Evolutionary conservation across 2,329 filamentous ascomycete genomes (phyloP), one percentile per base, ranked within the genome.

Genomic region (Fusarium nematophilum): DNA sequence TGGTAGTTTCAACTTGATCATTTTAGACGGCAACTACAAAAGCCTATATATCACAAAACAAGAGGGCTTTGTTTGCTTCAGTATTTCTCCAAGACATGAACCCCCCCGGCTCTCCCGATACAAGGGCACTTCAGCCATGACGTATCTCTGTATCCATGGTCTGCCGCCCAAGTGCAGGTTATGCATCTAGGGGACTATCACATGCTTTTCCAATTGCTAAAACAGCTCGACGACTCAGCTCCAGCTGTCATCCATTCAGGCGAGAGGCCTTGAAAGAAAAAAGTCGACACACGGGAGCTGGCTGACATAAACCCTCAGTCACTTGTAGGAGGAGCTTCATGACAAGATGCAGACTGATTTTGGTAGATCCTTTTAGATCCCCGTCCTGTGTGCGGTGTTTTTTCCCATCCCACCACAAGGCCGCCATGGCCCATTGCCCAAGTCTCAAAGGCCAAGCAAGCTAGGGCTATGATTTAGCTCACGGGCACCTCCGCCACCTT

Each of bases 171-270:
- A 57, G 34, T 47, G 43, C 49, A 50, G 34, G 29, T 33, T 65
- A 67, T 65, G 62, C 66, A 65, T 52, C 54, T 69, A 67, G 46
- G 34, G 59, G 46, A 66, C 53, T 58, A 66, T 68, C 66, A 68
- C 66, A 68, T 68, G 66, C 66, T 67, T 69, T 18, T 14, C n/a
- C 37, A 58, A 36, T 51, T 44, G 58, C 45, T 55, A 60, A 60
- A 33, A n/a, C 59, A 63, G 43, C 55, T 60, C 45, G 49, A 56
- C 60, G 46, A 51, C 56, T 64, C 57, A 64, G 40, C 25, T 62
- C 50, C 45, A 40, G 25, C 40, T 48, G n/a, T 38, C 23, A 27
- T 25, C 9, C 21, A 27, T 15, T 11, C 23, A 26, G 21, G 6
- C 7, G 18, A 17, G 14, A 33, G 30, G 21, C 30, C 21, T 21